These are phyloP conservation scores for Lactuca sativa DNA, from an alignment of 129 eudicot species.

Conservation along the genomic window DNA sequence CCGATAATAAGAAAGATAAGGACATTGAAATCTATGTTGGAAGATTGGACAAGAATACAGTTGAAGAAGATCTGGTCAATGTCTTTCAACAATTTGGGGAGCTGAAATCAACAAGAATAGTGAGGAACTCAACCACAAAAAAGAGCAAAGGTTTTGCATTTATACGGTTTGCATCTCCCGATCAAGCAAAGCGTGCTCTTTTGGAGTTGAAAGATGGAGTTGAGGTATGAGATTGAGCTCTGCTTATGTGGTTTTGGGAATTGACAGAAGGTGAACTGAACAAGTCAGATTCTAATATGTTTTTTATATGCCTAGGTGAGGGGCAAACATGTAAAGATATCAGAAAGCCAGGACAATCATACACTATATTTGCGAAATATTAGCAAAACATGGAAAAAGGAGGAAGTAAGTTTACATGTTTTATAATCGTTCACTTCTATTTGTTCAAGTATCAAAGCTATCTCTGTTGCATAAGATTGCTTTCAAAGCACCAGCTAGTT, in stretches of 20 bases:
- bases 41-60: conserved; percentile 36
- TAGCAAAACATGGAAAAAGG: conserved; percentile 47
- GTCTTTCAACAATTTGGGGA: conserved; percentile 44
- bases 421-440: background rate
- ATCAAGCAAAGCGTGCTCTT: conserved; percentile 44
- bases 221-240: conserved; percentile 32
- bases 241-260: conserved; percentile 19
- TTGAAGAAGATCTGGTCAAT: conserved; percentile 45
- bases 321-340: conserved; percentile 41
- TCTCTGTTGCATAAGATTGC: conserved; percentile 11
- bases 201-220: conserved; percentile 50
- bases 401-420: conserved; percentile 41
- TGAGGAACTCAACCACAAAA: conserved; percentile 34
- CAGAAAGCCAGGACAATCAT: conserved; percentile 43
- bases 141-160: conserved; percentile 50
- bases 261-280: conserved; percentile 8
- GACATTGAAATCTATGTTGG: conserved; percentile 44
- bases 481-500: conserved; percentile 11
- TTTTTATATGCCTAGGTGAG: conserved; percentile 37
- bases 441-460: background rate
- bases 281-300: conserved; percentile 6
- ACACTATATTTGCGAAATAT: conserved; percentile 48
- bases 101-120: conserved; percentile 39
- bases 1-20: conserved; percentile 28
- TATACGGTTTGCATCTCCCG: conserved; percentile 36